These are phyloP conservation scores for Aspergillus sojae DNA, from an alignment of 2,329 filamentous ascomycete genomes.

Conservation along the genomic window DNA sequence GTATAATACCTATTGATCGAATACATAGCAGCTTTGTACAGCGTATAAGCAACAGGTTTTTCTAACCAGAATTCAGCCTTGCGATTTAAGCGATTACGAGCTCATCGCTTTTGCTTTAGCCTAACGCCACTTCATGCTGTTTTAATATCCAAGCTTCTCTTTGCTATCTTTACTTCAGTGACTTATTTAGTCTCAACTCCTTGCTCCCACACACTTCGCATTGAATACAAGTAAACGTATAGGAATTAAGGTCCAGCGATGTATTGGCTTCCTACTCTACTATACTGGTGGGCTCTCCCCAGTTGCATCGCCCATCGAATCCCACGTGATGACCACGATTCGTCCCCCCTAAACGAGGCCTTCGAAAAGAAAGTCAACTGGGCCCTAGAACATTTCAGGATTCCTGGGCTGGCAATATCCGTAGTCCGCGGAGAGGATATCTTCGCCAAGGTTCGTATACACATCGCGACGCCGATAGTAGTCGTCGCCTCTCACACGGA, in stretches of 20 bases:
- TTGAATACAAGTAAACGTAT: background rate
- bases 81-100: background rate
- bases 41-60: background rate
- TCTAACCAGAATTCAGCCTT: background rate
- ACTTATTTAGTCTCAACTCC: too few species aligned
- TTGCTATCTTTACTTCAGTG: accelerated
- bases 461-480: background rate
- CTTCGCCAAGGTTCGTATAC: background rate
- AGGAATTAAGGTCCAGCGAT: background rate
- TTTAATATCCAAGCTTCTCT: background rate
- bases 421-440: background rate
- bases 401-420: background rate
- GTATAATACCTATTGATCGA: too few species aligned
- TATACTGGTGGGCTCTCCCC: background rate
- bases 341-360: background rate
- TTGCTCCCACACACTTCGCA: background rate
- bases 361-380: background rate
- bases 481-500: background rate
- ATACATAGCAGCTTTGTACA: background rate
- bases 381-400: background rate
- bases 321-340: background rate
- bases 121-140: background rate
- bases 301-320: background rate
- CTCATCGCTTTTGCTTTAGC: background rate
- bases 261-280: background rate